Conservation (phyloP, 1,284 basidiomycete species). For the Cutaneotrichosporon dermatis region DNA sequence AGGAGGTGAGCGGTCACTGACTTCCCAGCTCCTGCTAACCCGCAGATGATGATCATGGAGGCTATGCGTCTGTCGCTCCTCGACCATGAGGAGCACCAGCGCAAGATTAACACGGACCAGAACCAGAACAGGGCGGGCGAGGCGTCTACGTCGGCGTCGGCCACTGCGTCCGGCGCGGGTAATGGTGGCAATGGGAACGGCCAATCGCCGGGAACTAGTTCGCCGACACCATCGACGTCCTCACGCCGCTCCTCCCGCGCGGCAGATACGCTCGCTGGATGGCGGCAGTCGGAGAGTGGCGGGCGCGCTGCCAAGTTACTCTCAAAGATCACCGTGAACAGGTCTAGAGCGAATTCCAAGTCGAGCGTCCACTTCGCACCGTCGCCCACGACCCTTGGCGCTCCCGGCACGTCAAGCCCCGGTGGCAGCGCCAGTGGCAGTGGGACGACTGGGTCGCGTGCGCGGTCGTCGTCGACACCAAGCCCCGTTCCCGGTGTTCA, state of each 20-base stretch:
- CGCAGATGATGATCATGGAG: constrained; percentile 94
- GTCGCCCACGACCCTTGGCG: constrained; percentile 12
- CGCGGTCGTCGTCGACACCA: constrained; percentile 12
- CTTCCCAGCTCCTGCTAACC: constrained; percentile 2
- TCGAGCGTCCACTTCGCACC: constrained; percentile 22
- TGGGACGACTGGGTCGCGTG: background rate
- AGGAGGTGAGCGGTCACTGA: constrained; percentile 62
- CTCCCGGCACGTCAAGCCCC: background rate
- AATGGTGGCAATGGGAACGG: background rate
- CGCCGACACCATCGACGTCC: constrained; percentile 9
- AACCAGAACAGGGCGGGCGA: constrained; percentile 7
- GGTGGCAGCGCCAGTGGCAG: background rate
- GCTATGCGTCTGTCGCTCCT: constrained; percentile 92
- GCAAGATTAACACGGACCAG: constrained; percentile 27
- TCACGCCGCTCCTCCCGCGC: constrained; percentile 19
- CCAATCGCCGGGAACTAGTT: background rate
- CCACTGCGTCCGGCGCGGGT: background rate
- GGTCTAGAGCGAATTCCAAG: constrained; percentile 20
- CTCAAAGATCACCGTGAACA: constrained; percentile 29
- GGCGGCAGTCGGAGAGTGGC: constrained; percentile 13
- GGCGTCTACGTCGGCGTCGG: background rate
- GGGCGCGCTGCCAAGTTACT: constrained; percentile 29
- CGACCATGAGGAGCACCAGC: constrained; percentile 65
- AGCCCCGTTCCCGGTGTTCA: background rate
- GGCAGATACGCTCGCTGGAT: constrained; percentile 16